A percentile compares a stretch with the other conserved stretches of the same genome.
These are phyloP conservation scores for Setaria italica DNA, from an alignment of 202 grass and related monocot genomes.

Conservation along the genomic window DNA sequence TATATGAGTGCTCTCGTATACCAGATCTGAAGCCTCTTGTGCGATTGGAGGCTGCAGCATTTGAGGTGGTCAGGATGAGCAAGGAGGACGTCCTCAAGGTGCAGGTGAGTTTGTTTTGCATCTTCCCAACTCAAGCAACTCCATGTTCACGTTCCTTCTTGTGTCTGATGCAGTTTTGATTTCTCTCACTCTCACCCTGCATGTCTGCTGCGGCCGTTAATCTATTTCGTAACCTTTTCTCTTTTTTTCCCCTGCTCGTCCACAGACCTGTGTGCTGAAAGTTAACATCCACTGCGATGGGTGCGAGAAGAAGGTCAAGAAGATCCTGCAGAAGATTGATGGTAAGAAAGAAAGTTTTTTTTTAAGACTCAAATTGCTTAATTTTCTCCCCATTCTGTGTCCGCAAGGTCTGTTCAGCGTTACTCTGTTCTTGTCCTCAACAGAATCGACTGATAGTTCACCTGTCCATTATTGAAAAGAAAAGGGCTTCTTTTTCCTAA, in stretches of 20 bases:
- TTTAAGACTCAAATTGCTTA: background rate
- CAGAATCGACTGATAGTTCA: background rate
- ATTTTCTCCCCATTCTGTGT: background rate
- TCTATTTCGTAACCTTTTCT: background rate
- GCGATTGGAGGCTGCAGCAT: background rate
- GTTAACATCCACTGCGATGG: conserved; percentile 90
- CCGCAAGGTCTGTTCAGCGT: background rate
- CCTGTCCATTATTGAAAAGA: background rate
- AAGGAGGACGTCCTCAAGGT: conserved; percentile 77
- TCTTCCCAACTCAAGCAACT: conserved; percentile 17
- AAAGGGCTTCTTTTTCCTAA: background rate
- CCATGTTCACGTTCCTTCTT: background rate
- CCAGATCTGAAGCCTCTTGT: conserved; percentile 59
- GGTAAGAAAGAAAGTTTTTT: conserved; percentile 42
- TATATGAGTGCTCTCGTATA: conserved; percentile 50
- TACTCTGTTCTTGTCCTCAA: background rate
- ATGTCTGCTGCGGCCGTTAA: background rate
- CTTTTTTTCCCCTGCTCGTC: background rate
- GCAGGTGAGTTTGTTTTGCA: conserved; percentile 58
- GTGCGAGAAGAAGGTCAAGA: conserved; percentile 90
- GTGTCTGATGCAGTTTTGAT: background rate
- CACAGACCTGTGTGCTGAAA: conserved; percentile 75
- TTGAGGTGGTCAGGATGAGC: conserved; percentile 56
- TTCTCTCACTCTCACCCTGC: background rate
- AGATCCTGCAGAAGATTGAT: conserved; percentile 84